Base-by-base conservation (phyloP, 225 moss, liverwort and hornwort genomes). In the Physcomitrellopsis africana region DNA sequence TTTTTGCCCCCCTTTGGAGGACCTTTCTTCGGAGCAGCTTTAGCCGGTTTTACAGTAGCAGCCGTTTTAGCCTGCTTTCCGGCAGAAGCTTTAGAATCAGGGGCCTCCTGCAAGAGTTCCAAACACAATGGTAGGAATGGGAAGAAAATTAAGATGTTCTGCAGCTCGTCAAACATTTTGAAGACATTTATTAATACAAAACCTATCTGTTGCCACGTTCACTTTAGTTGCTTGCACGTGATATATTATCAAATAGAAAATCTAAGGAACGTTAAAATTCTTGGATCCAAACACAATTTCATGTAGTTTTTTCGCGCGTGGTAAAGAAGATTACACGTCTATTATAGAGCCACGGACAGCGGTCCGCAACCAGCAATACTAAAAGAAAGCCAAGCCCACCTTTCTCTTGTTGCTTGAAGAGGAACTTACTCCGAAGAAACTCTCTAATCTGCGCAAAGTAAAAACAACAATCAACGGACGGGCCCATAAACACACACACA, bases 361-460 rank as follows among this genome's bases (percentile, higher is more conserved):
- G 32, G 4, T 37, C 32, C 32, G 4, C 23, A 48, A 55, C 24
- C 19, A 45, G 47, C 13, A 60, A 72, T 9, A 18, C 11, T 16
- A 10, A 46, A 66, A 32, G 2, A 37, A 24, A 37, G 32, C 32
- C 27, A 11, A 22, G 62, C 66, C 47, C 22, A 88, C 88, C 83
- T 89, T 89, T 76, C 88, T 89, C 70, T 89, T 89, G 51, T 37
- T 37, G 32, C 81, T 74, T 64, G 85, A 85, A 56, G 85, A 72
- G 9, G 79, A 44, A 51, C 68, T 71, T 42, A 86, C 83, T 61
- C 88, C 88, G 56, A 89, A 89, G 71, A 89, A 89, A 68, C 84
- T 85, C 77, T 89, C 88, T 9, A 89, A 60, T 76, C 88, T 89
- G 76, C 57, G 53, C 69, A 66, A 44, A 72, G 55, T 20, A 56